Evolutionary conservation across 2,329 filamentous ascomycete genomes (phyloP).

Genomic region (Tolypocladium nubicola): DNA sequence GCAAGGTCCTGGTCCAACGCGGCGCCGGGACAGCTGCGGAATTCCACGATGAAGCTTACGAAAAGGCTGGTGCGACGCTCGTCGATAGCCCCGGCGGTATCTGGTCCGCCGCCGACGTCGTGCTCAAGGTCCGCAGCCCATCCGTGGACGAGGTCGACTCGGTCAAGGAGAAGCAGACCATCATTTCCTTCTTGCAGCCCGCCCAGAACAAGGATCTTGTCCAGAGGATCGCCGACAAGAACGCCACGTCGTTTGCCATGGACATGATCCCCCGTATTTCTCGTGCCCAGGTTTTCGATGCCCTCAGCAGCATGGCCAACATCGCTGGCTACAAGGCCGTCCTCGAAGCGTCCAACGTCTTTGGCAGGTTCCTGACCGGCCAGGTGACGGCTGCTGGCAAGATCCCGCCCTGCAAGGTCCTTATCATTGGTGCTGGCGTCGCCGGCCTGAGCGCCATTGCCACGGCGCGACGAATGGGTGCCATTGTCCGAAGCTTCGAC

Average conservation of each 20-base stretch:
- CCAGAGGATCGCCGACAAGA: constrained; percentile 57
- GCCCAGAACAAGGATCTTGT: constrained; percentile 69
- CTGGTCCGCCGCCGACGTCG: constrained; percentile 66
- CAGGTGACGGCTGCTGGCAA: constrained; percentile 85
- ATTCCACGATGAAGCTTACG: constrained; percentile 68
- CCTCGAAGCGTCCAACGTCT: constrained; percentile 79
- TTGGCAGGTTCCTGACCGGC: constrained; percentile 78
- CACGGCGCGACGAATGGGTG: constrained; percentile 74
- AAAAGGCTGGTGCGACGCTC: constrained; percentile 66
- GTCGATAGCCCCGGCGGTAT: constrained; percentile 57
- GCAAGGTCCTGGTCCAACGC: constrained; percentile 64
- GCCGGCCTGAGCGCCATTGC: constrained; percentile 83
- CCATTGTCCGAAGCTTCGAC: constrained; percentile 83
- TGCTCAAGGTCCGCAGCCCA: constrained; percentile 76
- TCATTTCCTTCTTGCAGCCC: constrained; percentile 79
- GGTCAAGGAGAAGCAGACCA: constrained; percentile 58
- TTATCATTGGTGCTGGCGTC: constrained; percentile 84
- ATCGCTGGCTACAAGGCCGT: constrained; percentile 92
- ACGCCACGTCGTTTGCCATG: constrained; percentile 77
- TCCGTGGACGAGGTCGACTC: constrained; percentile 57
- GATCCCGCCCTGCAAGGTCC: constrained; percentile 81
- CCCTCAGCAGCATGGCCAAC: constrained; percentile 85
- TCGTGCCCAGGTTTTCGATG: constrained; percentile 79
- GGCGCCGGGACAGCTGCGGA: constrained; percentile 71
- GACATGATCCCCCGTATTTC: constrained; percentile 88